phyloP scores from a whole-genome alignment of 2,329 filamentous ascomycete genomes.

The Colletotrichum filicis region DNA sequence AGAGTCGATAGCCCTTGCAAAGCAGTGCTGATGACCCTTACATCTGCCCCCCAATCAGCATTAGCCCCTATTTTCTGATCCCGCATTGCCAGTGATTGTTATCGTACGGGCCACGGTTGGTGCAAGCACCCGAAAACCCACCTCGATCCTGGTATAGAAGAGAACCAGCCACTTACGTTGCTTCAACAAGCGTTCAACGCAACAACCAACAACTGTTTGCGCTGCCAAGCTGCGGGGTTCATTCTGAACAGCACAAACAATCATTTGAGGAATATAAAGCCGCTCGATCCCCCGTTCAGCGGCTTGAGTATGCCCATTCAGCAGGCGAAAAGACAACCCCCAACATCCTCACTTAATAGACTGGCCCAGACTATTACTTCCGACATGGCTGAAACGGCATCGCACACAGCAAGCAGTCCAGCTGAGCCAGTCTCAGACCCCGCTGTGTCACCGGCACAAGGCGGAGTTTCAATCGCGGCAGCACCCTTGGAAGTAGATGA shows the following conservation, averaged over 20 bases:
- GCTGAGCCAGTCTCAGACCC: neutral
- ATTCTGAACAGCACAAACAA: neutral
- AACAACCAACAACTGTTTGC: neutral
- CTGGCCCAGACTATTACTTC: too few relatives aligned
- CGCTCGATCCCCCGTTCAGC: too few relatives aligned
- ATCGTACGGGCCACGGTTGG: too few relatives aligned
- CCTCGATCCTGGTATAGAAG: neutral
- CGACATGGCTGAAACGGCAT: neutral
- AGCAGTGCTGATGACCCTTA: too few relatives aligned
- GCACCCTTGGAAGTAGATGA: neutral
- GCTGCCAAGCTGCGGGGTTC: neutral
- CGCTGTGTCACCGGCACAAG: neutral
- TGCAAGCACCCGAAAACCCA: neutral
- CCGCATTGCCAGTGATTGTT: too few relatives aligned
- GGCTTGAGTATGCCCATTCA: too few relatives aligned
- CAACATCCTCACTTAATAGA: too few relatives aligned
- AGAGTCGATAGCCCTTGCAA: too few relatives aligned
- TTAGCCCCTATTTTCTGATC: too few relatives aligned
- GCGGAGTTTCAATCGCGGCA: neutral
- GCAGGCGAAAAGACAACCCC: too few relatives aligned
- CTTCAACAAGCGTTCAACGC: neutral
- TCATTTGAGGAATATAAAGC: too few relatives aligned
- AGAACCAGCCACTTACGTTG: neutral
- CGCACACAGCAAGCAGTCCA: neutral
- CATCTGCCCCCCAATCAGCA: too few relatives aligned